Conservation (phyloP, 768 basidiomycete genomes). For the Termitomyces sp. region DNA sequence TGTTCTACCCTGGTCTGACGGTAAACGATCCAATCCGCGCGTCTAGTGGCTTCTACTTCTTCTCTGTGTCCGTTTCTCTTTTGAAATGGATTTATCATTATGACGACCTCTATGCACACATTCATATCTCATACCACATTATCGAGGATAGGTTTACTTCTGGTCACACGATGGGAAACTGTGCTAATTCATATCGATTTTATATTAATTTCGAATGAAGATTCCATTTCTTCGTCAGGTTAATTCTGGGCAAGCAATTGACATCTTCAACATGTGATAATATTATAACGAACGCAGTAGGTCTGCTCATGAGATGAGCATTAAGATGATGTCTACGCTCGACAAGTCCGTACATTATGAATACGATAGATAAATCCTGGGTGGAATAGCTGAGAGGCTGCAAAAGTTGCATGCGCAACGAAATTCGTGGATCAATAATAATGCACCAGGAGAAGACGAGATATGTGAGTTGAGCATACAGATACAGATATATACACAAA, state of each 20-base stretch:
- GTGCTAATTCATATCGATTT: background rate
- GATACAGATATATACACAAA: constrained; percentile 13
- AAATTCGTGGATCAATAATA: background rate
- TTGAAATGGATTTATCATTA: background rate
- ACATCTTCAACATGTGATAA: background rate
- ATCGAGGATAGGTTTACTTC: background rate
- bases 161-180: background rate
- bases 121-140: background rate
- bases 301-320: too few relatives aligned
- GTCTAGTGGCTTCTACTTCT: background rate
- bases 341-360: background rate
- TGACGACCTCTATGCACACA: background rate
- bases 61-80: background rate
- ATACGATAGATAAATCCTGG: background rate
- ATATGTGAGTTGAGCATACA: background rate
- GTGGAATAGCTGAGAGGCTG: background rate
- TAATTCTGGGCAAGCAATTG: background rate
- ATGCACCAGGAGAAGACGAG: background rate
- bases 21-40: background rate
- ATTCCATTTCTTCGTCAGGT: background rate
- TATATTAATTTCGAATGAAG: background rate
- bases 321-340: too few relatives aligned
- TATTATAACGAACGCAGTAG: background rate
- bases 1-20: background rate
- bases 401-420: background rate